A percentile compares a stretch with the other conserved stretches of the same genome.
These are phyloP conservation scores for Pseudogymnoascus pannorum DNA, from an alignment of 2,329 filamentous ascomycete species.

Conservation along the genomic window DNA sequence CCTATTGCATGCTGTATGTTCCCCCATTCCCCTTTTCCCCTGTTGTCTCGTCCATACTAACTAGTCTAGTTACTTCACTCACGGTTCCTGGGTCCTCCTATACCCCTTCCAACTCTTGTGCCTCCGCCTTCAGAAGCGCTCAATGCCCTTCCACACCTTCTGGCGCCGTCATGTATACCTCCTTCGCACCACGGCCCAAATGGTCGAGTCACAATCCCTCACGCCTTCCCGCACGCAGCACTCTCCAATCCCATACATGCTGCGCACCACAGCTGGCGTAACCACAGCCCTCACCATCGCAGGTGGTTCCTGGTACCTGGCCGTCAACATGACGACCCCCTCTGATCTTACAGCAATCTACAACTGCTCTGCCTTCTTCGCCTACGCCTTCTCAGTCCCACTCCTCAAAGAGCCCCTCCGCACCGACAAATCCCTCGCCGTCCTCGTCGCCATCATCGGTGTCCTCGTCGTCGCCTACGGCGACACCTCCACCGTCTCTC, in stretches of 20 bases:
- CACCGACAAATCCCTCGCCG: constrained; percentile 77
- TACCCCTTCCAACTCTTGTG: constrained; percentile 81
- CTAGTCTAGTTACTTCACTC: constrained; percentile 64
- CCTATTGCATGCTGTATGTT: constrained; percentile 93
- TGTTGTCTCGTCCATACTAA: constrained; percentile 11
- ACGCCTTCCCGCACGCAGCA: constrained; percentile 43
- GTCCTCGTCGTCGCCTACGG: constrained; percentile 96
- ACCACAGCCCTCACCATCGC: constrained; percentile 83
- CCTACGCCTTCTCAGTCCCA: constrained; percentile 92
- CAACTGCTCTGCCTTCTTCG: constrained; percentile 98
- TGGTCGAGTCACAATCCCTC: constrained; percentile 76
- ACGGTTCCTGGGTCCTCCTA: constrained; percentile 84
- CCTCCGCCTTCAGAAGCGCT: constrained; percentile 70
- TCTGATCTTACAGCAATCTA: constrained; percentile 96
- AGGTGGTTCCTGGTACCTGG: constrained; percentile 90
- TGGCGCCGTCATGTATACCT: constrained; percentile 67
- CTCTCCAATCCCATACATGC: constrained; percentile 64
- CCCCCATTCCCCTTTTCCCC: not conserved
- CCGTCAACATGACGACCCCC: constrained; percentile 86
- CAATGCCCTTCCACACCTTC: constrained; percentile 74
- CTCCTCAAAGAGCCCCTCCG: constrained; percentile 78
- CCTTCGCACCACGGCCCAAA: constrained; percentile 62
- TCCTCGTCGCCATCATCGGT: constrained; percentile 77
- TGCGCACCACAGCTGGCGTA: constrained; percentile 71
- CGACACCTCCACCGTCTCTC: constrained; percentile 44